Conservation (phyloP, 75 land plant species). For the Pseudotsuga menziesii region DNA sequence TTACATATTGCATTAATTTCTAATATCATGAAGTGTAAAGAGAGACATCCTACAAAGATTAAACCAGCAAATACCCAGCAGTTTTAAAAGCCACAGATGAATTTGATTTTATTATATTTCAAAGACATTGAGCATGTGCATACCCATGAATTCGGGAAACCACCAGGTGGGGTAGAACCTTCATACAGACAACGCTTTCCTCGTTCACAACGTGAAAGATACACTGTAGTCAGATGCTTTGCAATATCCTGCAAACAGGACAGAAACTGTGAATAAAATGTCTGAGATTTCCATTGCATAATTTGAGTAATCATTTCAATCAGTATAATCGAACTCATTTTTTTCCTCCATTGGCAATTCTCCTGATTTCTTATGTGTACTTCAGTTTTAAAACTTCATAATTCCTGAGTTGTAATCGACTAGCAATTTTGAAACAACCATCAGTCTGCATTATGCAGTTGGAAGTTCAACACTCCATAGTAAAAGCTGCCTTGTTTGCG, state of each 20-base stretch:
- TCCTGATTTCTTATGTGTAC: not conserved
- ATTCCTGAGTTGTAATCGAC: not conserved
- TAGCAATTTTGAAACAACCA: not conserved
- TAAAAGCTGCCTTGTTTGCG: not conserved
- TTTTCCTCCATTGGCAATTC: not conserved
- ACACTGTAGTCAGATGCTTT: slow-evolving; percentile 81
- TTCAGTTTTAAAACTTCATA: not conserved
- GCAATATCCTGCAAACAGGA: slow-evolving; percentile 69
- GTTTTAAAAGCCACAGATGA: not conserved
- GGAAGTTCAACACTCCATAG: not conserved
- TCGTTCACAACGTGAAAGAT: slow-evolving; percentile 83
- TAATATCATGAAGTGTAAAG: too few species aligned
- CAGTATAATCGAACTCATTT: too few species aligned
- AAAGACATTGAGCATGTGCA: not conserved
- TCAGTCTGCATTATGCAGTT: not conserved
- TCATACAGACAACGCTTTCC: slow-evolving; percentile 93
- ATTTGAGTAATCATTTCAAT: not conserved
- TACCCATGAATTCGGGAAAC: slow-evolving; percentile 98
- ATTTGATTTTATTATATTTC: not conserved
- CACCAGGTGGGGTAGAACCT: slow-evolving; percentile 96
- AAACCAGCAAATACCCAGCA: not conserved
- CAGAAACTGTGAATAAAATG: not conserved
- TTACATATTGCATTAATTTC: not conserved
- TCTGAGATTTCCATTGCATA: not conserved
- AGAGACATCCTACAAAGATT: not conserved